These are phyloP conservation scores for Collybiopsis confluens DNA, from an alignment of 768 basidiomycete genomes.

Conservation along the genomic window DNA sequence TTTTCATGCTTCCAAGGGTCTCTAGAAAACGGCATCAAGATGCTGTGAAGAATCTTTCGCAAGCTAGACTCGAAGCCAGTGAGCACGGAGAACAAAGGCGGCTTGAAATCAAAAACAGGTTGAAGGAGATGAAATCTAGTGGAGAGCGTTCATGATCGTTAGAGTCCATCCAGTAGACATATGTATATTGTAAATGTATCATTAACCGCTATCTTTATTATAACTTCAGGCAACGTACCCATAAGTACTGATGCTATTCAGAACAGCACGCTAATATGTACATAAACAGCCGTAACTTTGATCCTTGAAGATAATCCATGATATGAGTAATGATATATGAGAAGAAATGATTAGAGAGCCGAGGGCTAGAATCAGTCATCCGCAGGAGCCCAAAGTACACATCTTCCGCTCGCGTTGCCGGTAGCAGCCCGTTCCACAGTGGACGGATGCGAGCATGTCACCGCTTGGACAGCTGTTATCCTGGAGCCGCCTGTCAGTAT, in stretches of 20 bases:
- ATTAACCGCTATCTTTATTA: too few relatives aligned
- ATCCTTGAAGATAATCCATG: too few relatives aligned
- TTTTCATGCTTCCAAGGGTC: conserved; percentile 30
- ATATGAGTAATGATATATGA: too few relatives aligned
- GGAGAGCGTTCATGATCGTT: conserved; percentile 1
- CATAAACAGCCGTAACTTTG: too few relatives aligned
- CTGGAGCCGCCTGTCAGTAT: conserved; percentile 27
- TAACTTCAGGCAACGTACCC: neutral
- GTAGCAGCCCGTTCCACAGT: conserved; percentile 70
- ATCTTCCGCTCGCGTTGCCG: conserved; percentile 77
- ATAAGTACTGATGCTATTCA: too few relatives aligned
- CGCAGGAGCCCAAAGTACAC: conserved; percentile 70
- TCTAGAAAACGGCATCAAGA: conserved; percentile 42
- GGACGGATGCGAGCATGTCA: conserved; percentile 81
- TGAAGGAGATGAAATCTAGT: conserved; percentile 7
- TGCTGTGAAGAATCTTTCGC: conserved; percentile 55
- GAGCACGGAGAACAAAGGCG: conserved; percentile 52
- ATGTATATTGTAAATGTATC: conserved; percentile 1
- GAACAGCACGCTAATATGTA: too few relatives aligned
- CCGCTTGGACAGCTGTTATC: conserved; percentile 83
- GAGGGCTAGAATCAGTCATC: conserved; percentile 7
- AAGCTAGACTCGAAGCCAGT: conserved; percentile 54
- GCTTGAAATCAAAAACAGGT: conserved; percentile 32
- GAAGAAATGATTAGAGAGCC: too few relatives aligned
- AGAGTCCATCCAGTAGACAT: conserved; percentile 1